Evolutionary conservation across 345 rosid species (phyloP), one percentile per base, ranked within the genome.

Genomic region (Ceriops tagal): DNA sequence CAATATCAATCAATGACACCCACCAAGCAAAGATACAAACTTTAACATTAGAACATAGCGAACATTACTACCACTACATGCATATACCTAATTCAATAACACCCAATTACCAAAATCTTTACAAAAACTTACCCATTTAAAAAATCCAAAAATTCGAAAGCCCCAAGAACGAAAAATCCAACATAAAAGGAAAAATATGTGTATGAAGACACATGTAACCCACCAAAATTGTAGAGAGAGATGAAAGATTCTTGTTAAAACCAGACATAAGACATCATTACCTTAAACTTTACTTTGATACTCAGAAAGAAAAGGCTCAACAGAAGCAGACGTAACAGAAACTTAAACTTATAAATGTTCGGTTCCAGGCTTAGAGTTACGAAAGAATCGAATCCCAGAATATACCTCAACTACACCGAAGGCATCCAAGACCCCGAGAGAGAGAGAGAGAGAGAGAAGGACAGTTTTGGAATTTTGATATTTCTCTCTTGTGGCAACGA

Each of bases 381-480:
- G 9, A 34, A 60, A 67, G 86, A 68, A 75, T 80, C 77, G 70
- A 75, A 76, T 70, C 74, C 20, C 53, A 58, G 90, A 88, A 86
- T 86, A 88, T 86, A 66, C 90, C 85, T 47, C 49, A 67, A 67
- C 65, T 62, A 27, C 49, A 39, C 58, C 64, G 10, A 53, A 69
- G 65, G 74, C 68, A 60, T 32, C 20, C 5, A 0, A 43, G 47
- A 39, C 47, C 4, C n/a, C n/a, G n/a, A n/a, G 47, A 43, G 16
- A 53, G 1, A 65, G 32, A 52, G 35, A 26, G 49, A 32, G 57
- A 58, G 67, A 28, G 1, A 43, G 11, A 69, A 62, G 79, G 85
- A 81, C 51, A 62, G 11, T 72, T 46, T 53, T 22, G 82, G 77
- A 64, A 67, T 39, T 71, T 8, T 1, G 6, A 39, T 8, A 10